Percentiles rank a stretch among this genome's conserved stretches.
These are phyloP conservation scores for Leonotis leonurus DNA, from an alignment of 257 asterid genomes.

Conservation along the genomic window DNA sequence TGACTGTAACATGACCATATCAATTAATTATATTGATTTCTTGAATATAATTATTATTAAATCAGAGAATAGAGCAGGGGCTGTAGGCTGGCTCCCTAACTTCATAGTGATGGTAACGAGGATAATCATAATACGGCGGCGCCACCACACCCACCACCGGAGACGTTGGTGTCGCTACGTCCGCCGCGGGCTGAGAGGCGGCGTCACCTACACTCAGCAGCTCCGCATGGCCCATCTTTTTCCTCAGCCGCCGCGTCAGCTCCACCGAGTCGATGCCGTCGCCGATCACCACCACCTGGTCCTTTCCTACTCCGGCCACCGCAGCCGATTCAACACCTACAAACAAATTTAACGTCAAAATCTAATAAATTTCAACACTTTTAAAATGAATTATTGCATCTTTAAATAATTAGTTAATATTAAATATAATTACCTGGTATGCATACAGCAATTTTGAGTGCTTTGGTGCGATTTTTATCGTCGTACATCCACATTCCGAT, in stretches of 20 bases:
- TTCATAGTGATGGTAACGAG: neutral
- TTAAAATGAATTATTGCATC: too few species aligned
- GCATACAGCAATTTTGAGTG: constrained; percentile 30
- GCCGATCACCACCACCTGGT: constrained; percentile 42
- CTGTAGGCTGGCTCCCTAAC: neutral
- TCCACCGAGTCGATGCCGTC: constrained; percentile 41
- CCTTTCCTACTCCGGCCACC: constrained; percentile 24
- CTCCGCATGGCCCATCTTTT: constrained; percentile 40
- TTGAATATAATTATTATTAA: neutral
- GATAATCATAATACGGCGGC: neutral
- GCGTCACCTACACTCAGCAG: constrained; percentile 27
- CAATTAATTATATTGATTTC: neutral
- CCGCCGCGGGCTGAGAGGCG: neutral
- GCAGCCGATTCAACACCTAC: constrained; percentile 39
- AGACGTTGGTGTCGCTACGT: too few species aligned
- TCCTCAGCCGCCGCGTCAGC: constrained; percentile 33
- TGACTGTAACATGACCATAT: too few species aligned
- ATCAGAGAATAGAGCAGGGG: constrained; percentile 30
- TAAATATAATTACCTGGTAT: constrained; percentile 20
- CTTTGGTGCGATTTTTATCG: constrained; percentile 32
- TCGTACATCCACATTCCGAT: constrained; percentile 27
- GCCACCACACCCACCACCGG: constrained; percentile 3
- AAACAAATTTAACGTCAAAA: neutral
- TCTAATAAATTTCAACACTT: too few species aligned
- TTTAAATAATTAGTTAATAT: too few species aligned